Percentiles rank a stretch among this genome's conserved stretches.
phyloP scores from a whole-genome alignment of 1,284 basidiomycete species.

The Puccinia coronata region DNA sequence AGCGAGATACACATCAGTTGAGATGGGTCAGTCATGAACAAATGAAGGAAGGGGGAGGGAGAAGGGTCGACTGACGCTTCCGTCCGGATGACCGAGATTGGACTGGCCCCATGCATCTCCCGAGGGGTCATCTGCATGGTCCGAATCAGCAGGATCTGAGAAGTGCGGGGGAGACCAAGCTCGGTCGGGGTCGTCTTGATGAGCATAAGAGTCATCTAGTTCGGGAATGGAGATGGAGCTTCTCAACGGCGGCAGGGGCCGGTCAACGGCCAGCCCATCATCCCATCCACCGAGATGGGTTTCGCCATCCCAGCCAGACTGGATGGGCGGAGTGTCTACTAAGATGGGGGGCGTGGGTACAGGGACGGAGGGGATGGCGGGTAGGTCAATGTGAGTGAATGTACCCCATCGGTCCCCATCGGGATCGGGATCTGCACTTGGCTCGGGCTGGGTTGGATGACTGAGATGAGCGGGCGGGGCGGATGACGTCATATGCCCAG shows the following conservation, averaged over 20 bases:
- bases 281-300: slow-evolving; percentile 38
- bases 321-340: slow-evolving; percentile 3
- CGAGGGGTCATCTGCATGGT: background rate
- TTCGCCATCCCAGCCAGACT: slow-evolving; percentile 39
- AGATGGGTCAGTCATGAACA: background rate
- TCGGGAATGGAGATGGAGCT: background rate
- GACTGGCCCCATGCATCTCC: slow-evolving; percentile 27
- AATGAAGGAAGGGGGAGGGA: background rate
- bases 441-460: background rate
- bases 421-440: background rate
- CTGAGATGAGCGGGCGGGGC: background rate
- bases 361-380: slow-evolving; percentile 9
- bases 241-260: slow-evolving; percentile 10
- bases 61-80: background rate
- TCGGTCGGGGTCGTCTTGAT: background rate
- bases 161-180: slow-evolving; percentile 18
- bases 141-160: background rate
- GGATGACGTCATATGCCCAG: slow-evolving; percentile 2
- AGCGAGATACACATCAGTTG: background rate
- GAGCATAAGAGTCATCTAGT: background rate
- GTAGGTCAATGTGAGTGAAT: slow-evolving; percentile 7
- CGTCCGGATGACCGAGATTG: background rate
- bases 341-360: background rate
- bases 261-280: background rate
- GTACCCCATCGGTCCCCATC: slow-evolving; percentile 29